Conservation (phyloP, 2,329 filamentous ascomycete species). For the Ceratocystis lukuohia region DNA sequence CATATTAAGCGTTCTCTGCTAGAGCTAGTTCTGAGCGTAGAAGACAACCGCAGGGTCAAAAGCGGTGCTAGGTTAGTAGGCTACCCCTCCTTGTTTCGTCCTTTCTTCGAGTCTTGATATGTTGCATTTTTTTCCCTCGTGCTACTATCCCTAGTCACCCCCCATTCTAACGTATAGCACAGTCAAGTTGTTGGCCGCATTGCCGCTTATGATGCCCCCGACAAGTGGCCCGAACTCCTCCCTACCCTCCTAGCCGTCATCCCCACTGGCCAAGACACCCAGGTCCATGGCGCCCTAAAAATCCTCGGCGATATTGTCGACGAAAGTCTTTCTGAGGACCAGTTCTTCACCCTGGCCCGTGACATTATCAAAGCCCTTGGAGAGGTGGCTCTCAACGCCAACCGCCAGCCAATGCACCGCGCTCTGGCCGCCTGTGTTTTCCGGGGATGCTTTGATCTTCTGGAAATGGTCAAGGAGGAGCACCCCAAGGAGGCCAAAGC, state of each 20-base stretch:
- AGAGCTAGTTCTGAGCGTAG: conserved; percentile 58
- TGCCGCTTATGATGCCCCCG: conserved; percentile 81
- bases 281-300: conserved; percentile 78
- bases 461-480: conserved; percentile 94
- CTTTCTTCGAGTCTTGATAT: background rate
- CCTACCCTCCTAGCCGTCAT: conserved; percentile 68
- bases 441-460: conserved; percentile 78
- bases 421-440: conserved; percentile 84
- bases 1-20: conserved; percentile 62
- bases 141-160: background rate
- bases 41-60: conserved; percentile 75
- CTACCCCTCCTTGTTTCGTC: background rate
- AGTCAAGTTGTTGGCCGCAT: conserved; percentile 81
- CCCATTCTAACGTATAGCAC: background rate
- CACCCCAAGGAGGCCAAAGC: conserved; percentile 73
- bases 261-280: conserved; percentile 58
- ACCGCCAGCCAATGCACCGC: conserved; percentile 60
- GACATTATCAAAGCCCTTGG: conserved; percentile 77
- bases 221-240: conserved; percentile 84
- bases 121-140: background rate
- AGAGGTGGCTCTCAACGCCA: conserved; percentile 63
- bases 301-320: conserved; percentile 85
- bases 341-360: conserved; percentile 81
- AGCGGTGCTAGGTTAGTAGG: conserved; percentile 64
- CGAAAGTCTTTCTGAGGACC: conserved; percentile 82